Percentiles rank a stretch among this genome's conserved stretches.
Conservation (phyloP, 2,329 filamentous ascomycete species). For the Penicillium brasilianum region DNA sequence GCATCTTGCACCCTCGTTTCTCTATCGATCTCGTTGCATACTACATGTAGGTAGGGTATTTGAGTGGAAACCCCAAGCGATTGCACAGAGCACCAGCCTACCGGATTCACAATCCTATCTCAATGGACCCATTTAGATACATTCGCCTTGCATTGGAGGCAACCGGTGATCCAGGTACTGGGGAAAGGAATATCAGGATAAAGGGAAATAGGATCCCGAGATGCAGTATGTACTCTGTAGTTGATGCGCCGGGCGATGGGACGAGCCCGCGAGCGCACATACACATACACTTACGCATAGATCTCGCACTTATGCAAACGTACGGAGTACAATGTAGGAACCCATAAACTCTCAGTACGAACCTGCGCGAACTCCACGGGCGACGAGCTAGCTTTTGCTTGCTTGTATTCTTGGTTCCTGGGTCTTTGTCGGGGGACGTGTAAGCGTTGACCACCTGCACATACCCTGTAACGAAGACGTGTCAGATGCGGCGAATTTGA, state of each 20-base stretch:
- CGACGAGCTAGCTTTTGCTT: constrained; percentile 12
- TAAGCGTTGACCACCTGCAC: not conserved
- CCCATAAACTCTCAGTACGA: constrained; percentile 10
- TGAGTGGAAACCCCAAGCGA: constrained; percentile 20
- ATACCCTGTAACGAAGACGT: constrained; percentile 19
- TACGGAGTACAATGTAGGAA: constrained; percentile 18
- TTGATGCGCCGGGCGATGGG: not conserved
- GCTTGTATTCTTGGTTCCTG: too few relatives aligned
- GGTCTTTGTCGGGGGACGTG: constrained; percentile 1
- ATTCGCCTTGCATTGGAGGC: constrained; percentile 32
- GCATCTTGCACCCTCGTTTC: not conserved
- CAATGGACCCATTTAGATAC: constrained; percentile 10
- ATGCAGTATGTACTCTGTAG: too few relatives aligned
- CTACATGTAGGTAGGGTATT: constrained; percentile 23
- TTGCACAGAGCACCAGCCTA: constrained; percentile 5
- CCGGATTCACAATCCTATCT: not conserved
- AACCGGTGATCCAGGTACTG: constrained; percentile 28
- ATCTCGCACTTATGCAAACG: constrained; percentile 6
- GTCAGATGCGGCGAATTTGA: constrained; percentile 36
- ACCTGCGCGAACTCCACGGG: constrained; percentile 25
- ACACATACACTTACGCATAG: not conserved
- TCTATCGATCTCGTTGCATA: constrained; percentile 2
- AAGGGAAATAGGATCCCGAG: not conserved
- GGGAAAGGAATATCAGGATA: constrained; percentile 8
- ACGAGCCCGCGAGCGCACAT: not conserved